phyloP scores from a whole-genome alignment of 2,329 filamentous ascomycete genomes.

The Chaetomiaceae sp. region DNA sequence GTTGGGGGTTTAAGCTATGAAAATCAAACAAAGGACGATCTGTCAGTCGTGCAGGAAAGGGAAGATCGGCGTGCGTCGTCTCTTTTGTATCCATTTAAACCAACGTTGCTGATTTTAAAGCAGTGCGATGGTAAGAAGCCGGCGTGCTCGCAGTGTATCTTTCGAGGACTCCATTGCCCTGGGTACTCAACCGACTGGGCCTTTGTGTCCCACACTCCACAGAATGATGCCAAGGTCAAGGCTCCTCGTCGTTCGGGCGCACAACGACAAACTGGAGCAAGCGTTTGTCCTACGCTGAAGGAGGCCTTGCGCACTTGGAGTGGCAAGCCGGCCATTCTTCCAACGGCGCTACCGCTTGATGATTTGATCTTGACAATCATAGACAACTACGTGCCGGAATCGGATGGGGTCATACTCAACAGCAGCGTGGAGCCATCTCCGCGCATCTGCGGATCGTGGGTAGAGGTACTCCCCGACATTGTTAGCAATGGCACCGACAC shows the following conservation, averaged over 20 bases:
- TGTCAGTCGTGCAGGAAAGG: slow-evolving; percentile 19
- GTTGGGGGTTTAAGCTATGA: slow-evolving; percentile 12
- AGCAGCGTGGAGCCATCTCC: slow-evolving; percentile 28
- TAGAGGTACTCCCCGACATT: slow-evolving; percentile 36
- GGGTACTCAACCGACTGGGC: slow-evolving; percentile 20
- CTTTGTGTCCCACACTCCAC: slow-evolving; percentile 15
- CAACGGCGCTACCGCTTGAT: not conserved
- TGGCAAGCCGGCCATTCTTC: not conserved
- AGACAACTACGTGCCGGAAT: slow-evolving; percentile 11
- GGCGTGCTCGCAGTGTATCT: slow-evolving; percentile 18
- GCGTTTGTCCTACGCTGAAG: not conserved
- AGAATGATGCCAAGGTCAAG: not conserved
- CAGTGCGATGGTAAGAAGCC: slow-evolving; percentile 22
- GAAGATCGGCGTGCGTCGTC: slow-evolving; percentile 19
- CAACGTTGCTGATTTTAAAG: not conserved
- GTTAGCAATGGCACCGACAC: slow-evolving; percentile 17
- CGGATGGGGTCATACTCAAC: not conserved
- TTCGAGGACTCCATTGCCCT: slow-evolving; percentile 16
- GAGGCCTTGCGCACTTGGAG: too few relatives aligned
- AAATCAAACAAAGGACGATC: slow-evolving; percentile 17
- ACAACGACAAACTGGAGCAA: too few relatives aligned
- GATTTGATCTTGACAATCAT: slow-evolving; percentile 11
- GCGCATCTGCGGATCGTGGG: slow-evolving; percentile 39
- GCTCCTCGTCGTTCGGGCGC: not conserved
- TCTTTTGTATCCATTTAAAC: not conserved